Evolutionary conservation across 306 rosid species (phyloP).

Genomic region (Lotus japonicus): DNA sequence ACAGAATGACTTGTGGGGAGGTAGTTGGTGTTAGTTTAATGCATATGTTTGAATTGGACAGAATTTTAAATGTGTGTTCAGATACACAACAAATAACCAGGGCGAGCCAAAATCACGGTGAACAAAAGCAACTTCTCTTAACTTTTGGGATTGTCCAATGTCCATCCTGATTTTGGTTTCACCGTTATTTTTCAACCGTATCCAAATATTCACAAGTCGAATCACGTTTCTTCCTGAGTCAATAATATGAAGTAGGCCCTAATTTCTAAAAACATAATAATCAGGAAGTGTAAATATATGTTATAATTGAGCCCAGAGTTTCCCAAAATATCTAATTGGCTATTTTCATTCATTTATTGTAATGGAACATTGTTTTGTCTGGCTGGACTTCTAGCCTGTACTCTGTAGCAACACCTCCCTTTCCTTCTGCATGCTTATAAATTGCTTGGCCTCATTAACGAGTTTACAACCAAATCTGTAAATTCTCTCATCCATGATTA

Average conservation of each 20-base stretch:
- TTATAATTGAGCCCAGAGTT: slow-evolving; percentile 26
- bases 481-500: no score
- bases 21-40: slow-evolving; percentile 35
- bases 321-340: slow-evolving; percentile 17
- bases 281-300: slow-evolving; percentile 12
- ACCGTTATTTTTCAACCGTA: no score
- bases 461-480: not conserved
- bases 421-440: not conserved
- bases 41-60: slow-evolving; percentile 24
- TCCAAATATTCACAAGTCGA: not conserved
- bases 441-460: not conserved
- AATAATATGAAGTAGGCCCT: slow-evolving; percentile 19
- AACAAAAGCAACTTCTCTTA: no score
- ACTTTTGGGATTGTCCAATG: no score
- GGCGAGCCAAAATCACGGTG: no score
- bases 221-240: not conserved
- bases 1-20: slow-evolving; percentile 14
- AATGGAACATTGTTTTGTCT: slow-evolving; percentile 22
- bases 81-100: no score
- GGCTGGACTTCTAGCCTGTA: not conserved
- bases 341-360: slow-evolving; percentile 36
- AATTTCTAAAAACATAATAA: slow-evolving; percentile 28
- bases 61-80: not conserved
- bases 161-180: no score
- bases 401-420: not conserved